Evolutionary conservation across 768 basidiomycete species (phyloP), one percentile per base, ranked within the genome.

Genomic region (Russula dissimulans): DNA sequence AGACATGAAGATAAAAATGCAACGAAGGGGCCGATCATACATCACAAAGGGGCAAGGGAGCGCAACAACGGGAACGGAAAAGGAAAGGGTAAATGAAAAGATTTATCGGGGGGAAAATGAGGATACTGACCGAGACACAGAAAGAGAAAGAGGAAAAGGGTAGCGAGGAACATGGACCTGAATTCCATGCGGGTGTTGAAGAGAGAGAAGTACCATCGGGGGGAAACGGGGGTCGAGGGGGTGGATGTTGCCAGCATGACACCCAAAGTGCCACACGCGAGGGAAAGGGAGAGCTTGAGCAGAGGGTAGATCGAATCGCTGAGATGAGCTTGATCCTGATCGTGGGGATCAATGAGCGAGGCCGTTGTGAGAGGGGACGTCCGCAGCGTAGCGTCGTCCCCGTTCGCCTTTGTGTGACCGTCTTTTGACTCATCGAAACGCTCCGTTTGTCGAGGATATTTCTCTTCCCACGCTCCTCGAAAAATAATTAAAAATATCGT

Each of bases 151-250:
- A 80, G 73, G 68, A 86, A 82, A 66, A 91, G 79, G 69, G 86
- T 75, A 59, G 81, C 77, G 67, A 83, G 84, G 72, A 91, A 78
- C 67, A 88, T 75, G 65, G 86, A 85, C 73, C 82, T 81, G 70
- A 87, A 72, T 70, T 87, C 86, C 57, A 82, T 77, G 69, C 81
- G 82, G 64, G 77, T 77, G 65, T 80, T 71, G 64, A 84, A 71
- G 62, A 78, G 67, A 66, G 75, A 73, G 65, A 65, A 56, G 36
- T 80, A 73, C 67, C 81, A 76, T 63, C 81, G 75, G 65, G 78
- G 71, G 66, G 82, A 74, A 49, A 32, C 56, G 4, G 41, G 49
- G 17, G 60, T 17, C 3, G 42, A 15, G 7, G 56, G 22, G 11
- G 59, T 41, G 59, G 46, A 9, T 10, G 54, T 56, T 45, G 60